Evolutionary conservation across 495 filamentous ascomycete species (phyloP), one percentile per base, ranked within the genome.

Genomic region (Penicillium diatomitis): DNA sequence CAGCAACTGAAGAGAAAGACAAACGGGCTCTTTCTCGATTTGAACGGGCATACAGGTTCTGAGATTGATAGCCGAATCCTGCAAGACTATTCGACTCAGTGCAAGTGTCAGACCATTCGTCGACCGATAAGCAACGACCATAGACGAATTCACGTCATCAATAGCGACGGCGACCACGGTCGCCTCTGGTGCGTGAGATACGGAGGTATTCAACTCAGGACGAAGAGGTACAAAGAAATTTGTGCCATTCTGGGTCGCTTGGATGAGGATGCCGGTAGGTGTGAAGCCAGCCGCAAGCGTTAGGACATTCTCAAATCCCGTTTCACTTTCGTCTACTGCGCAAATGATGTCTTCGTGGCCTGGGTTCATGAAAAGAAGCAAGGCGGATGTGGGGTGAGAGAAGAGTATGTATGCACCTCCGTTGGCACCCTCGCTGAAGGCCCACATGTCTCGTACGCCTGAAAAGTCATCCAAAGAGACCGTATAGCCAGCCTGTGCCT

Each of bases 401-500:
- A 70, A 58, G 6, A 74, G 47, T 6, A 74, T 54, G 46, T 65
- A 67, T 3, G 67, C 57, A n/a, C 61, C 64, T 12, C 58, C 62
- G 40, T 63, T 61, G 4, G 74, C 65, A 27, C 54, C 54, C 49
- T 77, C 70, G 11, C 72, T 65, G 46, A 81, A 63, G 8, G 75
- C 71, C 50, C 83, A 70, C 35, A 86, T 65, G 8, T 66, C 64
- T 43, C 64, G 53, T 11, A 68, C 55, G 34, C 57, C 56, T 3
- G 61, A 61, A 0, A 71, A 41, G 27, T 67, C 65, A n/a, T 66
- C 67, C 28, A 72, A 42, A 6, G 74, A 71, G 32, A 82, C 67
- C 4, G 77, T 72, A 7, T 83, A 43, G 3, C 75, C 78, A 49
- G 84, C 79, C 43, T 73, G 75, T 9, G 85, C 88, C 55, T 86